A percentile compares a stretch with the other conserved stretches of the same genome.
Evolutionary conservation across 495 filamentous ascomycete species (phyloP).

Genomic region (Aspergillus conjunctus): DNA sequence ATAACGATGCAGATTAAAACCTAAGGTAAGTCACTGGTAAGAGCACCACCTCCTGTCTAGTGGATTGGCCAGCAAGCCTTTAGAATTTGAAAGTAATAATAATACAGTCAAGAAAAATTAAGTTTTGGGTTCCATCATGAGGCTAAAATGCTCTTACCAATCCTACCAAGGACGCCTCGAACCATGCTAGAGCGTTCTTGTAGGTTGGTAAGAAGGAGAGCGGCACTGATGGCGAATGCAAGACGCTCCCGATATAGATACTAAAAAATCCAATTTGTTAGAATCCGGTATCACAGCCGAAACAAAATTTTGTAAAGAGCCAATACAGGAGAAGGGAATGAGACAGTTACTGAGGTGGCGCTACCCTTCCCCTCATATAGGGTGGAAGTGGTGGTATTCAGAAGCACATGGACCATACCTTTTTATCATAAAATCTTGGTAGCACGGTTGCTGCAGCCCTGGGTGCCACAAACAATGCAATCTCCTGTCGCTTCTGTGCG

Average conservation of each 20-base stretch:
- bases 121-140: slow-evolving; percentile 13
- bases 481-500: slow-evolving; percentile 67
- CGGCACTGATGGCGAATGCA: slow-evolving; percentile 73
- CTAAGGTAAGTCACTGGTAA: not conserved
- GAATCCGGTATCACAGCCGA: slow-evolving; percentile 15
- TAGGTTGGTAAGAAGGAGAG: slow-evolving; percentile 72
- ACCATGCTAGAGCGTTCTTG: slow-evolving; percentile 66
- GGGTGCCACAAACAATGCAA: slow-evolving; percentile 84
- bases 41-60: not conserved
- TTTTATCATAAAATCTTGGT: slow-evolving; percentile 69
- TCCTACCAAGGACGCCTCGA: slow-evolving; percentile 71
- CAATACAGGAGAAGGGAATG: slow-evolving; percentile 17
- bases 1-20: not conserved
- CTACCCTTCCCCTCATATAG: slow-evolving; percentile 27
- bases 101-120: not conserved
- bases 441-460: slow-evolving; percentile 76
- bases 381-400: slow-evolving; percentile 13
- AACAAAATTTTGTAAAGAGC: slow-evolving; percentile 8
- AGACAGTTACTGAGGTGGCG: slow-evolving; percentile 21
- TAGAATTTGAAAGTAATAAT: slow-evolving; percentile 1
- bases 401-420: slow-evolving; percentile 45
- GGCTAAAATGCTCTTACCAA: slow-evolving; percentile 60
- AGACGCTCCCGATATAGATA: slow-evolving; percentile 75
- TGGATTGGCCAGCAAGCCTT: slow-evolving; percentile 12
- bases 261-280: slow-evolving; percentile 41